Evolutionary conservation across 345 rosid genomes (phyloP), one percentile per base, ranked within the genome.

Genomic region (Eucalyptus urophylla): DNA sequence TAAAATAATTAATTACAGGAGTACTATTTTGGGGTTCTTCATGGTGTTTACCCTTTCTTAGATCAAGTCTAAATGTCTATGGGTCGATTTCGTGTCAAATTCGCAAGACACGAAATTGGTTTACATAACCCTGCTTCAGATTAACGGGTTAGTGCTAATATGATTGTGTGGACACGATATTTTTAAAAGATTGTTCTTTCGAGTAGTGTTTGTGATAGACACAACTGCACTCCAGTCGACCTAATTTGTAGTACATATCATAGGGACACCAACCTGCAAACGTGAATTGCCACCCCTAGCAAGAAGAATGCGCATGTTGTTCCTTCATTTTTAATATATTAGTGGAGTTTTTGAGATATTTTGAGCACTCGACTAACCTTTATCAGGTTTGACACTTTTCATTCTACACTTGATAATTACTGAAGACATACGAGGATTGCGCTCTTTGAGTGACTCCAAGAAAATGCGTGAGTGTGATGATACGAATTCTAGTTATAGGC

Each of bases 181-280:
- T 62, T 27, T 29, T 12, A 29, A 62, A 29, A 62, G 69, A 62
- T 27, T 62, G 8, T 11, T 62, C 33, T 62, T 62, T 62, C 16
- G 2, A n/a, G 6, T 15, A 8, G 6, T 67, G 21, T 14, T n/a
- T 2, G 2, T n/a, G 76, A 2, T 67, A n/a, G 37, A n/a, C 11
- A 1, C 21, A 17, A 15, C 0, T n/a, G 11, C 33, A 31, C 37
- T n/a, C 8, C 15, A 8, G 21, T 15, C 4, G 8, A 62, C 31
- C 16, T 27, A 9, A 56, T 56, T 24, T 11, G 29, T 56, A 56
- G 62, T 56, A 22, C 5, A 22, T 56, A 56, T 56, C 62, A 10
- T 56, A 4, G 13, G 62, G 62, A 62, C 33, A 62, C 33, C 15
- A 12, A 62, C 31, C 4, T 1, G 16, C 16, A 12, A 62, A 27